A percentile compares a stretch with the other conserved stretches of the same genome.
phyloP scores from a whole-genome alignment of 2,329 filamentous ascomycete genomes.

The Graphilbum fragrans region DNA sequence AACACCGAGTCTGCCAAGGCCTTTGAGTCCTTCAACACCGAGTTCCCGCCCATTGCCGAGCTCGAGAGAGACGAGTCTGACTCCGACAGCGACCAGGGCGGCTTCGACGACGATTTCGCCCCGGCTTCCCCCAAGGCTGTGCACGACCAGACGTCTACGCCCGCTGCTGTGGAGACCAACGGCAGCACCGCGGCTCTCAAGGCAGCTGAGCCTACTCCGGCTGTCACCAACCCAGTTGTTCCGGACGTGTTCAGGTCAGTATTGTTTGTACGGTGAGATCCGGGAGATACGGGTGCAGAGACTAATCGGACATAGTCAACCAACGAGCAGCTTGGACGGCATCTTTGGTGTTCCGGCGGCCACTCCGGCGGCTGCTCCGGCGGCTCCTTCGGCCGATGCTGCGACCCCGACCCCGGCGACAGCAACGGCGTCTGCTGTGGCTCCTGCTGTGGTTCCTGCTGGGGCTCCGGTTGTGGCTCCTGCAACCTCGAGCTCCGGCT shows the following conservation, averaged over 20 bases:
- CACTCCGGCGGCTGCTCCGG: neutral
- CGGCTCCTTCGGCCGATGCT: neutral
- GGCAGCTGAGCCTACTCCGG: neutral
- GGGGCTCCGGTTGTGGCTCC: neutral
- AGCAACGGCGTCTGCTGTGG: neutral
- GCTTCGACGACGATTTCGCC: conserved; percentile 91
- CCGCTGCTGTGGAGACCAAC: neutral
- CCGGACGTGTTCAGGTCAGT: no score
- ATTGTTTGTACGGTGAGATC: no score
- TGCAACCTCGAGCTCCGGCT: conserved; percentile 16
- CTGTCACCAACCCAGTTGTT: no score
- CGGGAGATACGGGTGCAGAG: no score
- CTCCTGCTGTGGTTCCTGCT: neutral
- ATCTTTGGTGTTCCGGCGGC: neutral
- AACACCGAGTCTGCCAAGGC: conserved; percentile 25
- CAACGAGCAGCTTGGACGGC: neutral
- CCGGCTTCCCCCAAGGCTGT: conserved; percentile 38
- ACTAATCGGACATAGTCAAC: no score
- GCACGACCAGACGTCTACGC: neutral
- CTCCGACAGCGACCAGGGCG: conserved; percentile 55
- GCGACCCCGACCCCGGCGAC: neutral
- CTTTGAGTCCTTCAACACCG: conserved; percentile 49
- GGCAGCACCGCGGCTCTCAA: neutral
- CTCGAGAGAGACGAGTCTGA: conserved; percentile 76
- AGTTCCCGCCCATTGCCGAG: conserved; percentile 91